Evolutionary conservation across 352 stramenopile species (phyloP).

Genomic region (Globisporangium spinosum): DNA sequence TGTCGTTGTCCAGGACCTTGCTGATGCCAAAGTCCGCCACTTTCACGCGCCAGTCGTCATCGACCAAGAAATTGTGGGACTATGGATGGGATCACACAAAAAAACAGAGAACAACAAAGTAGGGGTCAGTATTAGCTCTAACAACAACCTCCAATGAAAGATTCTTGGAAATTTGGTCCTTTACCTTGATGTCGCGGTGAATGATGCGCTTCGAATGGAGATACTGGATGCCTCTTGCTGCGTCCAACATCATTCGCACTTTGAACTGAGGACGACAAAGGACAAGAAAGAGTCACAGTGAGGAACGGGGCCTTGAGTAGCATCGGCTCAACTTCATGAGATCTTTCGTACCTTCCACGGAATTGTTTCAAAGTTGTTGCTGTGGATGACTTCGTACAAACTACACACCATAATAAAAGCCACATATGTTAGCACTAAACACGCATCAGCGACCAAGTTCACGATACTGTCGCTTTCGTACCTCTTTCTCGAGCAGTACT

Average conservation of each 20-base stretch:
- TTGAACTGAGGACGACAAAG: conserved; percentile 56
- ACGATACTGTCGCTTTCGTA: conserved; percentile 17
- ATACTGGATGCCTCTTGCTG: conserved; percentile 85
- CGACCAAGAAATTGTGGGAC: conserved; percentile 89
- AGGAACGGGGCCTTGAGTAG: neutral
- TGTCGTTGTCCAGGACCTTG: conserved; percentile 84
- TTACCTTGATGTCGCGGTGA: conserved; percentile 88
- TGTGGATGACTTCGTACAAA: conserved; percentile 88
- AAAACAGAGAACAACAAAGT: neutral
- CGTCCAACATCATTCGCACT: conserved; percentile 88
- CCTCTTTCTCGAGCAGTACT: conserved; percentile 89
- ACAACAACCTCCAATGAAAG: neutral
- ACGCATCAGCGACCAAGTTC: neutral
- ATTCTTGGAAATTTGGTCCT: neutral
- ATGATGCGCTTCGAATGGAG: conserved; percentile 86
- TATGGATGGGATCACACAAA: conserved; percentile 14
- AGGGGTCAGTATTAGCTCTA: neutral
- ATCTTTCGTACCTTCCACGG: conserved; percentile 68
- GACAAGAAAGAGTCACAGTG: neutral
- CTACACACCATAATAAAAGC: conserved; percentile 26
- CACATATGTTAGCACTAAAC: neutral
- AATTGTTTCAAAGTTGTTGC: conserved; percentile 86
- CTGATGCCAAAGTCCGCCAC: conserved; percentile 89
- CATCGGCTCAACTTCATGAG: neutral
- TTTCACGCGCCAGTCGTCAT: conserved; percentile 88